phyloP scores from a whole-genome alignment of 1,284 basidiomycete species.

The Malassezia sp. region DNA sequence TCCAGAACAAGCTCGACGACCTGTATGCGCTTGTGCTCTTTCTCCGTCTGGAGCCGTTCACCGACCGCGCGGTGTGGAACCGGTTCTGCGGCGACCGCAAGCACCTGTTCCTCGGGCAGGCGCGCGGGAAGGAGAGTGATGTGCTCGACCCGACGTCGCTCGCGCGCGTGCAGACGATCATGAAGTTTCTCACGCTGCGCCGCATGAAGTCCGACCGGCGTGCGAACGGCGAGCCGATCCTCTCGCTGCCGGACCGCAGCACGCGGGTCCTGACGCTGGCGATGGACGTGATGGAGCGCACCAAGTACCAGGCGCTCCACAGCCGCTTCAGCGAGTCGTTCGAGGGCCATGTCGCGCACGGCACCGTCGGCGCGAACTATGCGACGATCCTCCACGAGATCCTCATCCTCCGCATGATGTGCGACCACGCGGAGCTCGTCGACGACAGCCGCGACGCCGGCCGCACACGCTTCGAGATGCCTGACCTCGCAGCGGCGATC shows the following conservation, averaged over 20 bases:
- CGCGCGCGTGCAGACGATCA: conserved; percentile 85
- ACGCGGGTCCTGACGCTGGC: conserved; percentile 75
- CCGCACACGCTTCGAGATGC: conserved; percentile 49
- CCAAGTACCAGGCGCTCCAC: conserved; percentile 78
- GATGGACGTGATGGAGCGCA: conserved; percentile 69
- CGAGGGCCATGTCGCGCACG: conserved; percentile 69
- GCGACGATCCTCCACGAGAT: conserved; percentile 87
- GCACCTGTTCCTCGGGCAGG: conserved; percentile 50
- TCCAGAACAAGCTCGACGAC: conserved; percentile 97
- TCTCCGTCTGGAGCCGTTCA: conserved; percentile 77
- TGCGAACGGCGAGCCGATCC: conserved; percentile 68
- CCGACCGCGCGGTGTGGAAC: conserved; percentile 85
- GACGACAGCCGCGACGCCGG: conserved; percentile 49
- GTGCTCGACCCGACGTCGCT: conserved; percentile 68
- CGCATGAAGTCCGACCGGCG: conserved; percentile 83
- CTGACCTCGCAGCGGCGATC: conserved; percentile 57
- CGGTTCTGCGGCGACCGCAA: conserved; percentile 82
- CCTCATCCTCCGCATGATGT: conserved; percentile 71
- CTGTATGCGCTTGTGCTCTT: conserved; percentile 94
- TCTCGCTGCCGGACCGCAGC: conserved; percentile 67
- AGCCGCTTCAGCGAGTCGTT: conserved; percentile 80
- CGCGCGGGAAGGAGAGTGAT: conserved; percentile 13
- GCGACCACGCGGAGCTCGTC: conserved; percentile 87
- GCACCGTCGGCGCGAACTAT: conserved; percentile 86
- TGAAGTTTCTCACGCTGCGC: conserved; percentile 90